These are phyloP conservation scores for Kuraishia ogatae DNA, from an alignment of 805 yeast genomes.

Conservation along the genomic window DNA sequence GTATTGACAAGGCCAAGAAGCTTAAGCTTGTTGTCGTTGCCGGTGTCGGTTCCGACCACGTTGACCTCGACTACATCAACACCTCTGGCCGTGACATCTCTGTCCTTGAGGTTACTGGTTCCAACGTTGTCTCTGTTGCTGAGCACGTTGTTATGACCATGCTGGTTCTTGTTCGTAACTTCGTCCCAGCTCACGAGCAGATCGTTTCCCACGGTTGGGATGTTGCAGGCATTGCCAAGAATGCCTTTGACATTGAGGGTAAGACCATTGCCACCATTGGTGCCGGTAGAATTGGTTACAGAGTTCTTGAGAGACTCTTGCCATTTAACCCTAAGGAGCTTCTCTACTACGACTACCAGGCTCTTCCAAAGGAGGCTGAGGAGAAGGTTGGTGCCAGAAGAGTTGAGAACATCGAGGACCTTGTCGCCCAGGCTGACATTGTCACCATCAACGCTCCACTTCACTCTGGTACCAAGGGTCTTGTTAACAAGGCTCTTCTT, in stretches of 20 bases:
- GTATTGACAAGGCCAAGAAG: constrained; percentile 62
- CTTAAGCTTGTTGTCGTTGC: constrained; percentile 69
- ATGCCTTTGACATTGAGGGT: constrained; percentile 66
- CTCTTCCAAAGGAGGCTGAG: constrained; percentile 50
- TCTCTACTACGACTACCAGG: constrained; percentile 69
- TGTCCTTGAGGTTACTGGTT: constrained; percentile 76
- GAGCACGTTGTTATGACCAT: constrained; percentile 76
- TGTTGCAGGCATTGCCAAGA: constrained; percentile 68
- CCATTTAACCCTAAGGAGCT: constrained; percentile 72
- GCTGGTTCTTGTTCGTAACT: constrained; percentile 63
- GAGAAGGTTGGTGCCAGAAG: constrained; percentile 50
- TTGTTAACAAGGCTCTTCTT: constrained; percentile 56
- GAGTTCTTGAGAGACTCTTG: constrained; percentile 61
- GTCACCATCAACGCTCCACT: constrained; percentile 75
- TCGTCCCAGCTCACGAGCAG: constrained; percentile 71
- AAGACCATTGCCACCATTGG: constrained; percentile 77
- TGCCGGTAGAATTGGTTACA: constrained; percentile 74
- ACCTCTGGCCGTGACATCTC: constrained; percentile 55
- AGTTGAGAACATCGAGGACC: constrained; percentile 51
- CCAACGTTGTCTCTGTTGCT: constrained; percentile 73
- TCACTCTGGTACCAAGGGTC: constrained; percentile 59
- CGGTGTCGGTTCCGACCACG: constrained; percentile 81
- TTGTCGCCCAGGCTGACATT: constrained; percentile 60
- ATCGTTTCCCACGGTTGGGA: constrained; percentile 60
- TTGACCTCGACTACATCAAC: constrained; percentile 54